A percentile compares a stretch with the other conserved stretches of the same genome.
Conservation (phyloP, 257 asterid genomes). For the Solanum pinnatisectum region DNA sequence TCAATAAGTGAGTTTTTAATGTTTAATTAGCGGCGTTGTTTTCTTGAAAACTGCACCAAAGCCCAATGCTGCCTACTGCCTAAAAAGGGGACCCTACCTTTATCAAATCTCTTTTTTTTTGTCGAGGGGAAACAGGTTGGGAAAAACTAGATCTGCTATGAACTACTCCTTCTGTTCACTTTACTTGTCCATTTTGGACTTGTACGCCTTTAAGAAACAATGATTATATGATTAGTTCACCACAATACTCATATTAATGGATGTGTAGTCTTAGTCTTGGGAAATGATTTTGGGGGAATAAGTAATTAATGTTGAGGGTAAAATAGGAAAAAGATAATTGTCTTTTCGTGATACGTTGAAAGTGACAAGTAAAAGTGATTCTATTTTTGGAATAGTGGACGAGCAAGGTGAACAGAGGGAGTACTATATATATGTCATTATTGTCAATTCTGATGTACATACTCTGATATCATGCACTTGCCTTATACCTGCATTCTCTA, state of each 20-base stretch:
- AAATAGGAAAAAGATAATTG: background rate
- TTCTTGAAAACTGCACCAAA: background rate
- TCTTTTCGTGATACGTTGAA: background rate
- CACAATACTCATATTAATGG: background rate
- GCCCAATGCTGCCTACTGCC: background rate
- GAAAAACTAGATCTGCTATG: background rate
- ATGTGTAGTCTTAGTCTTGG: background rate
- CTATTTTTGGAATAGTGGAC: background rate
- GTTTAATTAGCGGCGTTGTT: background rate
- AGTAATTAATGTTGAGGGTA: background rate
- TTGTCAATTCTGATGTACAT: background rate
- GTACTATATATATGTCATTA: background rate
- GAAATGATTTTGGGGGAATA: background rate
- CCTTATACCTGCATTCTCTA: background rate
- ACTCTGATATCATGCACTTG: background rate
- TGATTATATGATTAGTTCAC: background rate
- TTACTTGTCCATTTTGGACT: background rate
- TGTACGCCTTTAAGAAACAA: background rate
- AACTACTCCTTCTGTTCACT: background rate
- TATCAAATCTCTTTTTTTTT: background rate
- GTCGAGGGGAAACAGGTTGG: background rate
- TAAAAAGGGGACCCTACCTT: background rate
- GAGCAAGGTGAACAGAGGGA: background rate
- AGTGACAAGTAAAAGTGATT: background rate
- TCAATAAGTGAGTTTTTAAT: slow-evolving; percentile 35